Evolutionary conservation across 306 rosid species (phyloP), one percentile per base, ranked within the genome.

Genomic region (Prunus fruticosa): DNA sequence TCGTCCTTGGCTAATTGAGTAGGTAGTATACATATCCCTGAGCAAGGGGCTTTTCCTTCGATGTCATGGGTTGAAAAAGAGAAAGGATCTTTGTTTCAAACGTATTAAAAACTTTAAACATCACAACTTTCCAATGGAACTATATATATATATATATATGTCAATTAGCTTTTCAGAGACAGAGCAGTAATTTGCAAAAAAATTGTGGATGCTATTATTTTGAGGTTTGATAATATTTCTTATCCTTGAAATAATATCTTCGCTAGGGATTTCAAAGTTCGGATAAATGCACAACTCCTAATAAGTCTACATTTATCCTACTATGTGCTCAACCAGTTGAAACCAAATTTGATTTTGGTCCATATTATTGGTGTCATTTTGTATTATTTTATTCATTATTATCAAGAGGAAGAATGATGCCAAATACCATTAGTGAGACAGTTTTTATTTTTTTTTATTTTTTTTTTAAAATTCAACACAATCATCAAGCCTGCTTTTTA

Each of bases 1-100:
- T 27, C 2, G 4, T 27, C 2, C 14, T 14, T 61, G 9, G n/a
- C 8, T 61, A 28, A 61, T 14, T 27, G 27, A 8, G 38, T 61
- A 58, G 66, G 66, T 61, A 61, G 18, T 15, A n/a, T 61, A 61
- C 66, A 61, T 25, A 61, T 61, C 66, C 66, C 66, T 61, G 38
- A 61, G 38, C 66, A 28, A 61, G 19, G 66, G 66, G 66, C 41
- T 27, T 61, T 52, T 58, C 15, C 43, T 61, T 27, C n/a, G 19
- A 25, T 61, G 3, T 61, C 41, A 61, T 61, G 41, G 13, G 41
- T 25, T 61, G 41, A 61, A 28, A 61, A 61, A 27, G n/a, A 54
- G 66, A 61, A 25, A 12, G 66, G n/a, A 14, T 25, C 66, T 61
- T 61, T 61, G 66, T 61, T 61, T 25, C 2, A 52, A 52, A 38